These are phyloP conservation scores for Nidularia pulvinata DNA, from an alignment of 768 basidiomycete species.

Conservation along the genomic window DNA sequence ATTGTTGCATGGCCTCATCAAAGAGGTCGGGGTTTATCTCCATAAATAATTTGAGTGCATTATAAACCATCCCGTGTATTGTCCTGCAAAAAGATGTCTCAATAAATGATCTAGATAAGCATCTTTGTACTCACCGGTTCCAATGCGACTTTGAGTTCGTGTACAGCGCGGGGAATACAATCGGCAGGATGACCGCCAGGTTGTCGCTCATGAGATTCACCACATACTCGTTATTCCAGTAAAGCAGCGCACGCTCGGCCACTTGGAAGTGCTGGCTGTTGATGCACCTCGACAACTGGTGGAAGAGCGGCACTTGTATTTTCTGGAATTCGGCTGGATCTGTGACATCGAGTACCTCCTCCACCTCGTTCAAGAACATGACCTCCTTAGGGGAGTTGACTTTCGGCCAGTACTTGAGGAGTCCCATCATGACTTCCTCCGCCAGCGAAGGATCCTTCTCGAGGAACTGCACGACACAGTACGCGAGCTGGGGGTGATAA, in stretches of 20 bases:
- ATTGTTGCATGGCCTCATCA: constrained; percentile 91
- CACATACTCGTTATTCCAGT: constrained; percentile 99
- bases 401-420: constrained; percentile 99
- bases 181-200: constrained; percentile 82
- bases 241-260: constrained; percentile 93
- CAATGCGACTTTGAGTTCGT: constrained; percentile 97
- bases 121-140: constrained; percentile 76
- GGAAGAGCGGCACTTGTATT: constrained; percentile 91
- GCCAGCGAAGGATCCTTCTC: constrained; percentile 94
- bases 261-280: constrained; percentile 99
- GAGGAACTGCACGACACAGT: constrained; percentile 98
- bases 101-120: constrained; percentile 1
- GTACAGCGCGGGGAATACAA: constrained; percentile 96
- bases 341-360: constrained; percentile 98
- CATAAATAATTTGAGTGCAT: constrained; percentile 98
- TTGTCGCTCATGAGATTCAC: constrained; percentile 99
- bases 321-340: constrained; percentile 97
- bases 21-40: constrained; percentile 98
- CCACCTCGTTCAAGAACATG: constrained; percentile 99
- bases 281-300: constrained; percentile 95
- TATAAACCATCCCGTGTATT: constrained; percentile 99
- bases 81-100: constrained; percentile 52
- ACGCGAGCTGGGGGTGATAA: constrained; percentile 99
- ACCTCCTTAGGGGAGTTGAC: constrained; percentile 99
- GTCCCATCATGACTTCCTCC: constrained; percentile 94